phyloP scores from a whole-genome alignment of 345 rosid genomes.

The Combretum micranthum region DNA sequence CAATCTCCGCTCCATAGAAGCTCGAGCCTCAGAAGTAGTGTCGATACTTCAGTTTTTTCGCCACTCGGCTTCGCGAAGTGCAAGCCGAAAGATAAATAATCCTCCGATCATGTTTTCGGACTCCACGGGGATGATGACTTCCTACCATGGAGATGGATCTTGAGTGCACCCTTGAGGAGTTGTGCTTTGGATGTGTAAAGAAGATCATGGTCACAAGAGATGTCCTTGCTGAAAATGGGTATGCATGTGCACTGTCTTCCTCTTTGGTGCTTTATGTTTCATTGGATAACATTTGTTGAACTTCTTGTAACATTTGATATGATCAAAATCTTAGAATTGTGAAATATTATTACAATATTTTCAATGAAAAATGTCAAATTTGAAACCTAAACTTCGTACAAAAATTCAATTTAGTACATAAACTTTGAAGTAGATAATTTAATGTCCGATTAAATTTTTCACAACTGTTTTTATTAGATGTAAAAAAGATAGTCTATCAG shows the following conservation, averaged over 20 bases:
- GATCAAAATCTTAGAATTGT: too few species aligned
- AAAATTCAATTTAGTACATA: too few species aligned
- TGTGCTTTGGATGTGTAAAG: conserved; percentile 71
- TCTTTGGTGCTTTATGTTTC: too few species aligned
- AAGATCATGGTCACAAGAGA: conserved; percentile 75
- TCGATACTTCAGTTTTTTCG: conserved; percentile 10
- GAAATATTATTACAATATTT: too few species aligned
- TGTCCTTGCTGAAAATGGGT: conserved; percentile 57
- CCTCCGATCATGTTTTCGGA: conserved; percentile 67
- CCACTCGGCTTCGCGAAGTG: conserved; percentile 21
- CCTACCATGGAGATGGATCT: conserved; percentile 51
- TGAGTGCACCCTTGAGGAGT: conserved; percentile 78
- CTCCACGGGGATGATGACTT: conserved; percentile 47
- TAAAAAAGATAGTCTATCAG: too few species aligned
- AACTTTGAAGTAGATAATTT: too few species aligned
- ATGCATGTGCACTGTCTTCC: conserved; percentile 6
- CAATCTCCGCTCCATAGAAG: not conserved
- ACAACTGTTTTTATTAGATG: too few species aligned
- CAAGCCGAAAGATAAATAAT: conserved; percentile 28
- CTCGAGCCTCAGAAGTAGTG: conserved; percentile 21
- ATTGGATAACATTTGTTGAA: too few species aligned
- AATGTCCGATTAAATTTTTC: too few species aligned
- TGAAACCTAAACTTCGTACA: too few species aligned
- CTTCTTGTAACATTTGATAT: too few species aligned
- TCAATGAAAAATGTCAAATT: too few species aligned